Evolutionary conservation across 1,284 basidiomycete genomes (phyloP), one percentile per base, ranked within the genome.

Genomic region (Fistulinella cinereoalba): DNA sequence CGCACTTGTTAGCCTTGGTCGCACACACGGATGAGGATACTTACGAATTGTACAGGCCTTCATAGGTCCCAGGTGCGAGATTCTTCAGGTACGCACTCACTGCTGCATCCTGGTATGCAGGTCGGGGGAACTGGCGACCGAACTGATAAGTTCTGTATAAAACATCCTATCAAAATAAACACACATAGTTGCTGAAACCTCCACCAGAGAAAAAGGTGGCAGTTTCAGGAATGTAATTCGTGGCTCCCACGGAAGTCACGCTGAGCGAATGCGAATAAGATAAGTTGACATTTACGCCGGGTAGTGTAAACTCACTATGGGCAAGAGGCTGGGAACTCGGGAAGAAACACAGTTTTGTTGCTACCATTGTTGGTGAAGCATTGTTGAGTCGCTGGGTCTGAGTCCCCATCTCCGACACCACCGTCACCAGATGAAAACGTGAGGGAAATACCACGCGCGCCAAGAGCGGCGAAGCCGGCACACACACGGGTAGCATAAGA

Each of bases 341-440:
- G 83, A 12, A 84, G 56, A 64, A 89, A 88, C 40, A 61, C 62
- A 1, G 71, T 76, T 7, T 43, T 61, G 51, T 83, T 81, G 29
- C 54, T 68, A 7, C 77, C 81, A 44, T 81, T 75, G 57, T 88
- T 88, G 12, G 76, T 72, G 49, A 74, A 62, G 63, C 87, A 90
- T 32, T 60, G 25, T 41, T 79, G 74, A 13, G 71, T 75, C 0
- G 66, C 66, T 27, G 79, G 75, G 54, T 80, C 51, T 0, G 71
- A 29, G 48, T 77, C 60, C 6, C 76, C 74, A 54, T 81, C 81
- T 13, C 85, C 87, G 6, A 87, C 86, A 41, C 86, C 86, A n/a
- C 64, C 65, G 53, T 89, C 85, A 12, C 86, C 86, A 18, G 80
- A 81, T 18, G 77, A 72, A 61, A 85, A 85, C 45, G 81, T 55